A percentile compares a stretch with the other conserved stretches of the same genome.
Conservation (phyloP, 257 asterid genomes). For the Cinchona pubescens region DNA sequence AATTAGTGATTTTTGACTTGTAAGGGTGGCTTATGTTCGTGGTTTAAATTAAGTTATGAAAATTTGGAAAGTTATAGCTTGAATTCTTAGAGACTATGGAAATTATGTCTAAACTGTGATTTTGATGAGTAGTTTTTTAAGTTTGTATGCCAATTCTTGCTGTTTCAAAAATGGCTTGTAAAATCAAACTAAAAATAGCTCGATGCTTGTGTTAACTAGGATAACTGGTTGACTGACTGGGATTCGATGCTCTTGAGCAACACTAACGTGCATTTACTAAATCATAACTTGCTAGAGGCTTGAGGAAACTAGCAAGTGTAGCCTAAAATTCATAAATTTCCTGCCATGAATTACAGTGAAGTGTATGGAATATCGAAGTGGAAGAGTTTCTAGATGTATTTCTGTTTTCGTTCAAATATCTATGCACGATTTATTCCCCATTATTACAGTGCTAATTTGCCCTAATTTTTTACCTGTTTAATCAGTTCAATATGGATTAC, state of each 20-base stretch:
- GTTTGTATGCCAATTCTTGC: not conserved
- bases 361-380: not conserved
- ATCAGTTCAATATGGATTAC: not conserved
- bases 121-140: not conserved
- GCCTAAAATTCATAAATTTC: not conserved
- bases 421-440: not conserved
- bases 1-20: not conserved
- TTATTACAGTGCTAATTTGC: not conserved
- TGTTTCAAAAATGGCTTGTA: not conserved
- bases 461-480: not conserved
- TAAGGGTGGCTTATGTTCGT: not conserved
- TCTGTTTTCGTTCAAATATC: not conserved
- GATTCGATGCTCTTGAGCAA: not conserved
- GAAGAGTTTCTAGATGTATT: not conserved
- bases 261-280: not conserved
- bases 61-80: not conserved
- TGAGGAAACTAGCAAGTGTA: not conserved
- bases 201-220: not conserved
- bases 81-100: not conserved
- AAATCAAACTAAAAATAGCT: not conserved
- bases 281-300: not conserved
- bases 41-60: not conserved
- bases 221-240: not conserved
- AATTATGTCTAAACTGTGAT: not conserved
- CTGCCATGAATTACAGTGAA: not conserved